Base-by-base conservation (phyloP, 2,329 filamentous ascomycete species). In the Lachnum nothofagi region DNA sequence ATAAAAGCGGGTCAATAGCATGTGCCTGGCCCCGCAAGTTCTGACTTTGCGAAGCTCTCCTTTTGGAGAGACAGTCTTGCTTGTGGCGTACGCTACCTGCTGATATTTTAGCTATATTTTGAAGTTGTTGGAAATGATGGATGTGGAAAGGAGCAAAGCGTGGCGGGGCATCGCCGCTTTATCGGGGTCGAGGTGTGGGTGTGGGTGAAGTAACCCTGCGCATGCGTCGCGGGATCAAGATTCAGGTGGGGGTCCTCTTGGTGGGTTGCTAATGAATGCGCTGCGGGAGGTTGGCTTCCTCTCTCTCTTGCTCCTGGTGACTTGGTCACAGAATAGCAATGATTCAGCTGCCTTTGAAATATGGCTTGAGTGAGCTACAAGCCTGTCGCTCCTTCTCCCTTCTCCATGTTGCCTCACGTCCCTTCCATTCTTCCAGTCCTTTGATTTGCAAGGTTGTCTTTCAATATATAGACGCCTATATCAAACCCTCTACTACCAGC, bases 181-280 rank as follows among this genome's bases (percentile, higher is more conserved):
- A 10, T 20, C 2, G 10, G 20, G 9, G 17, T 29, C n/a, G n/a
- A n/a, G n/a, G n/a, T n/a, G n/a, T n/a, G n/a, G 25, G 25, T 29
- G 25, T 37, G 17, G 34, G 17, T 9, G 17, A 24, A 40, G 19
- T 14, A 25, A 23, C n/a, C 37, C 37, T 40, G 37, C 37, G n/a
- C 37, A 10, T 40, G 37, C 37, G 37, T 39, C 37, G 37, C 20
- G 37, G 37, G 37, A 40, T 40, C 37, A 40, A 40, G 37, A 40
- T 40, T 40, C 19, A 40, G 24, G 37, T 40, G 37, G 37, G 37
- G 37, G 37, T 20, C 24, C 19, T n/a, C 7, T 22, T 14, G 37
- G 37, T 40, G 20, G 37, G 22, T 24, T 40, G 37, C 37, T 22
- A 24, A 34, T 34, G 31, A 34, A 40, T 40, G 22, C 37, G 19